These are phyloP conservation scores for Boletales sp. DNA, from an alignment of 768 basidiomycete species.

Conservation along the genomic window DNA sequence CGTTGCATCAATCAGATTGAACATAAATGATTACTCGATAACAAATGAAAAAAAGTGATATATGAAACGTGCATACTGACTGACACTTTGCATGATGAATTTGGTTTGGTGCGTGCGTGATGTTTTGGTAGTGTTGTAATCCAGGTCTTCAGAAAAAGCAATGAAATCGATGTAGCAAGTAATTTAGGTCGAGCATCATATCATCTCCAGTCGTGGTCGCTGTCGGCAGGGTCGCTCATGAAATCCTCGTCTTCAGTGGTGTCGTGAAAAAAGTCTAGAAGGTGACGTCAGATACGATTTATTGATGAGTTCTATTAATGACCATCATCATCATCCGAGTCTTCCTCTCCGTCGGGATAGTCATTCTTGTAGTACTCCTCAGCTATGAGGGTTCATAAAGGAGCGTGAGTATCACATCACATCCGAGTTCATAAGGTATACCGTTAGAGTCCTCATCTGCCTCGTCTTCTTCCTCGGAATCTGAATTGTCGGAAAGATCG, in stretches of 20 bases:
- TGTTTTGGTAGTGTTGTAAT: slow-evolving; percentile 13
- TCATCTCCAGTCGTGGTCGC: slow-evolving; percentile 34
- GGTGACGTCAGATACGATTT: neutral
- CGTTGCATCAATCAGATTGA: neutral
- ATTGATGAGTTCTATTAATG: slow-evolving; percentile 4
- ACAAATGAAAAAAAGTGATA: neutral
- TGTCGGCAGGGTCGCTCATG: slow-evolving; percentile 27
- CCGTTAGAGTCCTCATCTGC: slow-evolving; percentile 87
- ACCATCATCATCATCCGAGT: slow-evolving; percentile 42
- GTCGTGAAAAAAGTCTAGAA: slow-evolving; percentile 58
- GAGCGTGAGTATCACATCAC: neutral
- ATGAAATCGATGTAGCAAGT: slow-evolving; percentile 11
- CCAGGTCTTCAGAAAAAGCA: slow-evolving; percentile 15
- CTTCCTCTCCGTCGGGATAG: slow-evolving; percentile 72
- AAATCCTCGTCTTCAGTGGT: slow-evolving; percentile 47
- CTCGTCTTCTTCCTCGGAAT: slow-evolving; percentile 67
- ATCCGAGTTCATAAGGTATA: slow-evolving; percentile 23
- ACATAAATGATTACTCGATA: slow-evolving; percentile 1
- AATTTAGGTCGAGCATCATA: neutral
- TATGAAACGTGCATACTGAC: slow-evolving; percentile 18
- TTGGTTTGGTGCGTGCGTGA: slow-evolving; percentile 11
- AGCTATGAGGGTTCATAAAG: slow-evolving; percentile 37
- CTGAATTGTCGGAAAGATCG: slow-evolving; percentile 56
- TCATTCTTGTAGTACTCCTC: slow-evolving; percentile 86
- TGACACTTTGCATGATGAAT: slow-evolving; percentile 6